Evolutionary conservation across 306 rosid genomes (phyloP).

Genomic region (Castanea mollissima): DNA sequence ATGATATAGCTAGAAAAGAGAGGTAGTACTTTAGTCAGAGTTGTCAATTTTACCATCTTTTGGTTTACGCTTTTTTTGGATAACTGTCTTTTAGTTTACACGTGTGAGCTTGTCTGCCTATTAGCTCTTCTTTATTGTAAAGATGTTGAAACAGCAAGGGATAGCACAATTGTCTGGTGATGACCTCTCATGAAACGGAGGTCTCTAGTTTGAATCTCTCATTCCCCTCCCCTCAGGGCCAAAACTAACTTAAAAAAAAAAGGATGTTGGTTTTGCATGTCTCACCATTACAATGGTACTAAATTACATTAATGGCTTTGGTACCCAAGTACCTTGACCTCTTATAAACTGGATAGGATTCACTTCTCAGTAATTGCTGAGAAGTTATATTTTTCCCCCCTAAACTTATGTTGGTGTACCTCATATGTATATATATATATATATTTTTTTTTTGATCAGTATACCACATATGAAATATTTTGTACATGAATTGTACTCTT

Average conservation of each 20-base stretch:
- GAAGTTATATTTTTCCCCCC: not conserved
- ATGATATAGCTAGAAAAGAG: too few species aligned
- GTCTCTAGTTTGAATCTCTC: too few species aligned
- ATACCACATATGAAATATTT: not conserved
- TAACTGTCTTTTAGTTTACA: not conserved
- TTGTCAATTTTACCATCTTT: not conserved
- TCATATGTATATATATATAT: too few species aligned
- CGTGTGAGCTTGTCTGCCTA: not conserved
- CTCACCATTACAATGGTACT: not conserved
- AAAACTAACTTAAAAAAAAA: too few species aligned
- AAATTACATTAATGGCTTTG: not conserved
- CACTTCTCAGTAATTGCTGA: not conserved
- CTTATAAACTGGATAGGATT: not conserved
- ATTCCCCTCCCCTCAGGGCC: too few species aligned
- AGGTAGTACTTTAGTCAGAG: too few species aligned
- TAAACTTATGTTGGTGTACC: not conserved
- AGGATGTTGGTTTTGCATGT: not conserved
- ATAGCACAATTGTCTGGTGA: too few species aligned
- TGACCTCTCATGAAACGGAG: too few species aligned
- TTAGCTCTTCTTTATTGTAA: not conserved
- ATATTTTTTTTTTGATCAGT: too few species aligned
- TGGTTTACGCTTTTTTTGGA: not conserved
- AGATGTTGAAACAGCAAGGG: not conserved
- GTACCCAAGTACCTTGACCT: not conserved
- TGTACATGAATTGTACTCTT: not conserved